Percentiles rank a stretch among this genome's conserved stretches.
Evolutionary conservation across 2,329 filamentous ascomycete genomes (phyloP).

Genomic region (Septoria linicola): DNA sequence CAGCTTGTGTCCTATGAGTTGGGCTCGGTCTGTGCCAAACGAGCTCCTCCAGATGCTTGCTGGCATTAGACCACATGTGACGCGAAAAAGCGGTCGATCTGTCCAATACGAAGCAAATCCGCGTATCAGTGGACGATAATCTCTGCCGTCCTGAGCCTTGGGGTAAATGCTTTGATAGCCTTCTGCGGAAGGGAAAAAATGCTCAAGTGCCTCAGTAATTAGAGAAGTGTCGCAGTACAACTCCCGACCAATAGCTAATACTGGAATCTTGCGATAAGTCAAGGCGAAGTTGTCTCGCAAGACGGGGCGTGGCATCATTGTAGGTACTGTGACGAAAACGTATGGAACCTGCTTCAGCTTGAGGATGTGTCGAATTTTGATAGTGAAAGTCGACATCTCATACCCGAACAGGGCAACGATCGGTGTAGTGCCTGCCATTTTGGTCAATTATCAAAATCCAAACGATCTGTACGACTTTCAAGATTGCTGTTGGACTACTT

Average conservation of each 20-base stretch:
- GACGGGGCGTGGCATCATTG: slow-evolving; percentile 43
- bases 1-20: slow-evolving; percentile 43
- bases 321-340: slow-evolving; percentile 39
- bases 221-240: slow-evolving; percentile 40
- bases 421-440: slow-evolving; percentile 18
- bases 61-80: slow-evolving; percentile 44
- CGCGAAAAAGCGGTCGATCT: slow-evolving; percentile 43
- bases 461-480: too few relatives aligned
- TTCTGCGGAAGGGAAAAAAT: slow-evolving; percentile 34
- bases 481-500: too few relatives aligned
- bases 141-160: slow-evolving; percentile 33
- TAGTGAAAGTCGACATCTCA: slow-evolving; percentile 33
- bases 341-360: slow-evolving; percentile 42
- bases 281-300: slow-evolving; percentile 40
- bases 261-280: slow-evolving; percentile 42
- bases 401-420: slow-evolving; percentile 34
- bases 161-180: slow-evolving; percentile 42
- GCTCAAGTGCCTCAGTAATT: slow-evolving; percentile 35
- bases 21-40: slow-evolving; percentile 42
- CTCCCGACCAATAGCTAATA: slow-evolving; percentile 36
- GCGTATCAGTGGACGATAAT: slow-evolving; percentile 40
- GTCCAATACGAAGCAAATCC: slow-evolving; percentile 45
- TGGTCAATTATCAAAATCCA: too few relatives aligned
- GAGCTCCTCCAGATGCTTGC: slow-evolving; percentile 41
- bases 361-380: slow-evolving; percentile 42